phyloP scores from a whole-genome alignment of 208 protist species.

The Acanthamoeba lenticulata region DNA sequence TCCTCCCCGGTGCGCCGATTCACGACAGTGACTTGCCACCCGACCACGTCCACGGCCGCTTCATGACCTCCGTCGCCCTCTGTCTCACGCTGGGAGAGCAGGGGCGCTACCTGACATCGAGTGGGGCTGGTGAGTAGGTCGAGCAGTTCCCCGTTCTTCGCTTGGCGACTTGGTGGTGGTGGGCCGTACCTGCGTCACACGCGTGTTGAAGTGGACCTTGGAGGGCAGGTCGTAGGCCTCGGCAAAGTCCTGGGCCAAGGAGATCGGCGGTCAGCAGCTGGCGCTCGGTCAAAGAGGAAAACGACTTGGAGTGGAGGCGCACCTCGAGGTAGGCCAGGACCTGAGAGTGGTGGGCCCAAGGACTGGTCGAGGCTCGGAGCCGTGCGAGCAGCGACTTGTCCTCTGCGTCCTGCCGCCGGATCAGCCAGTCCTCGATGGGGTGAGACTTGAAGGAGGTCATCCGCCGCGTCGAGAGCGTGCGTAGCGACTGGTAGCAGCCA shows the following conservation, averaged over 20 bases:
- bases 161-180: not conserved
- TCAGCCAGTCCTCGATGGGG: conserved; percentile 1
- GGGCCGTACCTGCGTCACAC: not conserved
- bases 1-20: not conserved
- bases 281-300: no score
- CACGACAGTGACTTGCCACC: not conserved
- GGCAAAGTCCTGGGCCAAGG: not conserved
- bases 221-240: not conserved
- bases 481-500: conserved; percentile 8
- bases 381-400: not conserved
- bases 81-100: no score
- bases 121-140: no score
- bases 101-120: not conserved
- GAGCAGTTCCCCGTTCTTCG: no score
- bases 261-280: no score
- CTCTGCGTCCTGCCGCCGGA: not conserved
- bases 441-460: not conserved
- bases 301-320: no score
- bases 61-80: no score
- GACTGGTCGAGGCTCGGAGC: not conserved
- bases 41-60: not conserved
- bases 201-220: conserved; percentile 5
- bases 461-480: not conserved
- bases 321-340: conserved; percentile 13
- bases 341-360: conserved; percentile 23